These are phyloP conservation scores for Suhomyces sp. DNA, from an alignment of 805 yeast genomes.

Conservation along the genomic window DNA sequence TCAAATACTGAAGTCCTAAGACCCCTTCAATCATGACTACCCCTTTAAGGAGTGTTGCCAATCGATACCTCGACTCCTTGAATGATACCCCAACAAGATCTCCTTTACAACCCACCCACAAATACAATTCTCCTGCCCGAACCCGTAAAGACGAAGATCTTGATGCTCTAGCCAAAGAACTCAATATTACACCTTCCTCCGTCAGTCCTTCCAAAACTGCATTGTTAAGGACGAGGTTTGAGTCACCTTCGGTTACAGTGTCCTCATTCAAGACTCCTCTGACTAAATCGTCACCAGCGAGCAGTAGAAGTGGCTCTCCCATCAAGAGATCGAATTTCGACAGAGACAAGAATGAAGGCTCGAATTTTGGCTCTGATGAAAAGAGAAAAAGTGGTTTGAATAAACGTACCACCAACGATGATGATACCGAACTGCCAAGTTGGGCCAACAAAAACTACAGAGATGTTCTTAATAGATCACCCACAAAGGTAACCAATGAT, in stretches of 20 bases:
- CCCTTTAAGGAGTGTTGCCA: conserved; percentile 29
- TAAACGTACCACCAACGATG: conserved; percentile 4
- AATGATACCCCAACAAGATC: conserved; percentile 24
- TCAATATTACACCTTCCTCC: conserved; percentile 26
- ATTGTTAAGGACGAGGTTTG: conserved; percentile 33
- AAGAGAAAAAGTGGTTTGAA: background rate
- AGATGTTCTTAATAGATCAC: conserved; percentile 16
- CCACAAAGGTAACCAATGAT: conserved; percentile 8
- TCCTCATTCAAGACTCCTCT: conserved; percentile 39
- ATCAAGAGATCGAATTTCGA: conserved; percentile 4
- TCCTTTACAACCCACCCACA: conserved; percentile 33
- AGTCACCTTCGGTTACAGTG: conserved; percentile 43
- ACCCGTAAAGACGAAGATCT: conserved; percentile 31
- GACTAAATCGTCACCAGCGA: conserved; percentile 19
- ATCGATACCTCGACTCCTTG: conserved; percentile 36
- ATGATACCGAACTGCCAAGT: conserved; percentile 15
- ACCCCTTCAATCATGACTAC: conserved; percentile 9
- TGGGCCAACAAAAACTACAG: conserved; percentile 23
- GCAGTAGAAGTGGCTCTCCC: conserved; percentile 17
- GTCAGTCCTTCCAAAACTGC: conserved; percentile 25
- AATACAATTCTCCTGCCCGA: conserved; percentile 18
- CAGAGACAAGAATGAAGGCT: background rate
- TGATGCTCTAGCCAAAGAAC: conserved; percentile 39
- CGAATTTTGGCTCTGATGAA: background rate
- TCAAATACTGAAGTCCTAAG: background rate